Evolutionary conservation across 2,329 filamentous ascomycete genomes (phyloP).

Genomic region (Scleromitrula shiraiana): DNA sequence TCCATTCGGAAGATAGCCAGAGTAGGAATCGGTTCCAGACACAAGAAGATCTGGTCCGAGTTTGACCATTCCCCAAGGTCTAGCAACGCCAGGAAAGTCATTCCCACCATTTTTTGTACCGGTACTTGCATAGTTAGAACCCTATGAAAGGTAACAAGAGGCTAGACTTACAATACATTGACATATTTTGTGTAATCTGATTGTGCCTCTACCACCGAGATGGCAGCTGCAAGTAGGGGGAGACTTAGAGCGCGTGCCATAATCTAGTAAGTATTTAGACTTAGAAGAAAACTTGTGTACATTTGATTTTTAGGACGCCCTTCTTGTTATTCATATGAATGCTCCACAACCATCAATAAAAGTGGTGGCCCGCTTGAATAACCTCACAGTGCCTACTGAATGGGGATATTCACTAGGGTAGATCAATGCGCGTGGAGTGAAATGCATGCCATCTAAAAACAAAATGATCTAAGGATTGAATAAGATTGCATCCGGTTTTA

Average conservation of each 20-base stretch:
- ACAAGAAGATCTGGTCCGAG: conserved; percentile 35
- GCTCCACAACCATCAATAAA: too few species aligned
- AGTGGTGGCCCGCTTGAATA: too few species aligned
- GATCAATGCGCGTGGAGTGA: background rate
- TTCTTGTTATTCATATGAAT: too few species aligned
- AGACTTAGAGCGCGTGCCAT: background rate
- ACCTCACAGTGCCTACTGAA: background rate
- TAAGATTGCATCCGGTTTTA: background rate
- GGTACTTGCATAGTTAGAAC: conserved; percentile 12
- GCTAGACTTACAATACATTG: conserved; percentile 20
- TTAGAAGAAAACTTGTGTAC: background rate
- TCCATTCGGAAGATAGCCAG: conserved; percentile 42
- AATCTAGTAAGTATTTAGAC: background rate
- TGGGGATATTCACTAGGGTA: background rate
- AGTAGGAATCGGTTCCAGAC: conserved; percentile 43
- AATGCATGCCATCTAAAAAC: background rate
- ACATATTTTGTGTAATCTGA: conserved; percentile 22
- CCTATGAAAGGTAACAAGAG: background rate
- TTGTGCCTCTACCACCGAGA: background rate
- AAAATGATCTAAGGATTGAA: background rate
- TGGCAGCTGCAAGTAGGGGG: background rate
- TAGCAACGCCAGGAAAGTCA: conserved; percentile 36
- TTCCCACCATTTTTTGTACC: conserved; percentile 38
- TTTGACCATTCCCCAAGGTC: conserved; percentile 39
- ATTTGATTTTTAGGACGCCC: too few species aligned